Base-by-base conservation (phyloP, 306 rosid genomes). In the Vigna angularis region DNA sequence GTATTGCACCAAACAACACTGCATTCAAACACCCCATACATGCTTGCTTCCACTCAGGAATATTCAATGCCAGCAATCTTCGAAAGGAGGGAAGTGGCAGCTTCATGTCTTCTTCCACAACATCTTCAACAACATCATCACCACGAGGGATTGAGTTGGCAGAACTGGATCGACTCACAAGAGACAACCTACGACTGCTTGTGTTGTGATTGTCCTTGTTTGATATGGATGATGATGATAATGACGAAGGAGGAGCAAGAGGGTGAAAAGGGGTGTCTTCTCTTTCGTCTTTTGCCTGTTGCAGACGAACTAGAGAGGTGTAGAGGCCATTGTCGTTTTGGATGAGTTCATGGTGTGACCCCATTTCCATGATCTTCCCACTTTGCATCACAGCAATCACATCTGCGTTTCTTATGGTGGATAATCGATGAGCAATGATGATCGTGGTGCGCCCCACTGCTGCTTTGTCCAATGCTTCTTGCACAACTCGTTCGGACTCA, bases 41-140 rank as follows among this genome's bases (percentile, higher is more conserved):
- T 2, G 91, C 98, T 13, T 92, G 93, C 61, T 83, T 95, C 98
- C 98, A 91, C 81, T 95, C 98, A 0, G 98, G 98, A 0, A 82
- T 18, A 59, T 90, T 95, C 86, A 95, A 7, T 11, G 85, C 89
- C 34, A 95, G 17, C 66, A 95, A 73, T 68, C 98, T 86, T 7
- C 88, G 47, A 78, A 95, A 95, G 0, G 97, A 95, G 0, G 98
- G 98, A 4, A 83, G 76, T 1, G 81, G 76, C 1, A 70, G 72
- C 12, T 85, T 63, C 8, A 20, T 30, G 1, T 77, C 83, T 14
- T 80, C 83, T 11, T 78, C 80, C 0, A 0, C 30, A 24, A 11
- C 40, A 6, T 24, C 38, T 3, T 40, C 16, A n/a, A 14, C 28
- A 6, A 9, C 44, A 12, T 80, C 86, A 38, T 9, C 66, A 7